Evolutionary conservation across 306 rosid genomes (phyloP).

Genomic region (Benincasa hispida): DNA sequence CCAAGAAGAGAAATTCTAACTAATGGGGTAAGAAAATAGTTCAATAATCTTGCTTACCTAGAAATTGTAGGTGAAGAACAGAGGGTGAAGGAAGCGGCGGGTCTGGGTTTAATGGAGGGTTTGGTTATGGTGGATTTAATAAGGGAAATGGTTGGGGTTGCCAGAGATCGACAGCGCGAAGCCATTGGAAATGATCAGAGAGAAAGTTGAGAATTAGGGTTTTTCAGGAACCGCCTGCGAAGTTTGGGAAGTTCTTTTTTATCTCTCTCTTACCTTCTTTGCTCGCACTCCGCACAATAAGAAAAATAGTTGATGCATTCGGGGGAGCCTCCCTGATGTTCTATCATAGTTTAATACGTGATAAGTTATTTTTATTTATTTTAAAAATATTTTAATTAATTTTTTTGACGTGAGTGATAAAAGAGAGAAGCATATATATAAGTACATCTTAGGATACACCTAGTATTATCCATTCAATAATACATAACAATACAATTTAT

Average conservation of each 20-base stretch:
- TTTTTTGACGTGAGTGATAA: too few species aligned
- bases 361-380: too few species aligned
- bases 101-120: constrained; percentile 23
- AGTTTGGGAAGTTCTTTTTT: neutral
- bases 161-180: constrained; percentile 63
- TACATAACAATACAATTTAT: too few species aligned
- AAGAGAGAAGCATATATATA: too few species aligned
- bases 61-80: constrained; percentile 28
- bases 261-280: neutral
- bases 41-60: constrained; percentile 28
- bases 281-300: too few species aligned
- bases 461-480: too few species aligned
- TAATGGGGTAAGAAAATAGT: neutral
- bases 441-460: too few species aligned
- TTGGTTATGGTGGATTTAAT: constrained; percentile 37
- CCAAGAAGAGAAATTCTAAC: neutral
- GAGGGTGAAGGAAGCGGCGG: constrained; percentile 27
- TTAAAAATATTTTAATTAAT: too few species aligned
- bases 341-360: too few species aligned
- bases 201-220: neutral
- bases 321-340: too few species aligned
- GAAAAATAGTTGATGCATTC: too few species aligned
- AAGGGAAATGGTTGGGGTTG: constrained; percentile 42
- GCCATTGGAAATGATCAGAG: constrained; percentile 37
- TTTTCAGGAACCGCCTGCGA: neutral